phyloP scores from a whole-genome alignment of 148 eudicot genomes.

The Rhododendron williamsianum region DNA sequence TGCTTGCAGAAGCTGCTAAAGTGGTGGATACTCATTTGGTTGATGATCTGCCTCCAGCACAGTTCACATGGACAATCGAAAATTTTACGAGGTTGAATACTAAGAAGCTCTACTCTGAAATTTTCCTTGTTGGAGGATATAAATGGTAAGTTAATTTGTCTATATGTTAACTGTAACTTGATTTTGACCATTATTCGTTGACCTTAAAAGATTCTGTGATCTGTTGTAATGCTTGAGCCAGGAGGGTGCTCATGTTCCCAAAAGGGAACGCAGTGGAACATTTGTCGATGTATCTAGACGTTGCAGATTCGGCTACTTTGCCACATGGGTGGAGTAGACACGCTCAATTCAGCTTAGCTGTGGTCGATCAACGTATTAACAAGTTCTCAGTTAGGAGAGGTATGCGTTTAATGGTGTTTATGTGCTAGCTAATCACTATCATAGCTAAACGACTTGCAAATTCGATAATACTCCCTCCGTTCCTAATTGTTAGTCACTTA shows the following conservation, averaged over 20 bases:
- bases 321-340: constrained; percentile 95
- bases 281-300: constrained; percentile 92
- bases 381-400: constrained; percentile 73
- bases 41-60: constrained; percentile 21
- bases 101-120: constrained; percentile 21
- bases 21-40: constrained; percentile 12
- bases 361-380: constrained; percentile 61
- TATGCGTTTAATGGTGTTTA: constrained; percentile 16
- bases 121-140: constrained; percentile 23
- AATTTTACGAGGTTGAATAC: constrained; percentile 24
- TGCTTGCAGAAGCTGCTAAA: constrained; percentile 12
- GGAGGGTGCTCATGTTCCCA: constrained; percentile 89
- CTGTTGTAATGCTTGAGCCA: constrained; percentile 19
- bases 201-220: background rate
- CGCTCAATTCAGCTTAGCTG: constrained; percentile 81
- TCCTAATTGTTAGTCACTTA: too few species aligned
- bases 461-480: too few species aligned
- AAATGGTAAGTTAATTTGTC: constrained; percentile 20
- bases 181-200: background rate
- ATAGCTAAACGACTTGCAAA: background rate
- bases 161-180: background rate
- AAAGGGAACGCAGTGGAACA: constrained; percentile 88
- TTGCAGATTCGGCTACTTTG: constrained; percentile 72
- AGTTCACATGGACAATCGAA: constrained; percentile 28
- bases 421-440: background rate